Base-by-base conservation (phyloP, 2,329 filamentous ascomycete genomes). In the Stagonosporopsis chrysanthemi region DNA sequence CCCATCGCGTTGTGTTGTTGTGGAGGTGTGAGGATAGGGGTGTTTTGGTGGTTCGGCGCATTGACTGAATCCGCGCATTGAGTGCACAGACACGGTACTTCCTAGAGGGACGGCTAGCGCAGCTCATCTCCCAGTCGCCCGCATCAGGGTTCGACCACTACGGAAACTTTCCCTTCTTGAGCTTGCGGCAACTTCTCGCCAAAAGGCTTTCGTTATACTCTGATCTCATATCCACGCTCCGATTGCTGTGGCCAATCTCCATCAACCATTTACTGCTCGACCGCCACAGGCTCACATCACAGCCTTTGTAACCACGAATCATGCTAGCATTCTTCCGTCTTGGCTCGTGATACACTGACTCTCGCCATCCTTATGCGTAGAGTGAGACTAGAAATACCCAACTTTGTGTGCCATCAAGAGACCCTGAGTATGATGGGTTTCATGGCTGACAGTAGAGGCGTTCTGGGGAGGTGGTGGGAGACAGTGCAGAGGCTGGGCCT, bases 61-160 rank as follows among this genome's bases (percentile, higher is more conserved):
- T n/a, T n/a, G n/a, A n/a, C n/a, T n/a, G n/a, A n/a, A n/a, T n/a
- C n/a, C n/a, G n/a, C n/a, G n/a, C n/a, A n/a, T n/a, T n/a, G n/a
- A n/a, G n/a, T n/a, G n/a, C n/a, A n/a, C n/a, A n/a, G n/a, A n/a
- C n/a, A n/a, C n/a, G n/a, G n/a, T n/a, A n/a, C n/a, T n/a, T n/a
- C n/a, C n/a, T n/a, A n/a, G 15, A 28, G 28, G 36, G 33, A 43
- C 51, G 28, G 28, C 19, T 52, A 56, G 52, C 41, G 53, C 53
- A 41, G 47, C 53, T 56, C 53, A 46, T 56, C 53, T 56, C 41
- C 35, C 39, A 26, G 29, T 49, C 33, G 46, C 14, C 42, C 47
- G 38, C 43, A 33, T 43, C 38, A 40, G 48, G 54, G 48, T 57
- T 49, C 54, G 17, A 44, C 43, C 36, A 15, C 39, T 35, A 56